Evolutionary conservation across 495 filamentous ascomycete species (phyloP), one percentile per base, ranked within the genome.

Genomic region (Trichoderma parareesei): DNA sequence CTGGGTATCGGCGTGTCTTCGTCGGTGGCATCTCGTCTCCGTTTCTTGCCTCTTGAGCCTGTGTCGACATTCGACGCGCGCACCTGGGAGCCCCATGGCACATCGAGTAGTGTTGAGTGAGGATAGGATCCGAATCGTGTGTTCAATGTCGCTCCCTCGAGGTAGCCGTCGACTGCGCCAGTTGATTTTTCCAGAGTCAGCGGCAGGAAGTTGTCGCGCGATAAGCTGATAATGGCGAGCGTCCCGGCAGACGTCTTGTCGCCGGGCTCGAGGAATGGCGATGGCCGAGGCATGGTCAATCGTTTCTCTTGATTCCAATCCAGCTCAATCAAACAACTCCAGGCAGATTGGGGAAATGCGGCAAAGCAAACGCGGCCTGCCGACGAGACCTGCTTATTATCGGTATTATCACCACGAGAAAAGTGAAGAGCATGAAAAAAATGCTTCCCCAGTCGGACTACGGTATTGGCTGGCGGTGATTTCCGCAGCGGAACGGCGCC

Each of bases 81-180:
- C 38, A 98, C 87, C 71, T 98, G 94, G 6, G 89, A 89, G 57
- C 94, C 94, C 92, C 93, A 97, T 62, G 91, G 88, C 59, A 91
- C 78, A 16, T 83, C 78, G 71, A 94, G 76, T 62, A 99, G 79
- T 1, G 94, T 97, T 60, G 81, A 88, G 76, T 98, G 93, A 0
- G 94, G 94, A 70, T 95, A 99, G 5, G 92, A 93, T 35, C 94
- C 94, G 70, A 96, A 99, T 10, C 93, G 88, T 2, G 94, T 99
- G 73, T 94, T 98, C 64, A 88, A 85, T 10, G 97, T 90, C 65
- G 88, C 87, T 64, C 90, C 91, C 72, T 94, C 91, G 35, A 82
- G 81, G 68, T 93, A 91, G 67, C 90, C 90, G 65, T 84, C 83
- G 68, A 85, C 79, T 61, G 84, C 77, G 33, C 84, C 84, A 37